Percentiles rank a stretch among this genome's conserved stretches.
Evolutionary conservation across 129 eudicot species (phyloP).

Genomic region (Mikania micrantha): DNA sequence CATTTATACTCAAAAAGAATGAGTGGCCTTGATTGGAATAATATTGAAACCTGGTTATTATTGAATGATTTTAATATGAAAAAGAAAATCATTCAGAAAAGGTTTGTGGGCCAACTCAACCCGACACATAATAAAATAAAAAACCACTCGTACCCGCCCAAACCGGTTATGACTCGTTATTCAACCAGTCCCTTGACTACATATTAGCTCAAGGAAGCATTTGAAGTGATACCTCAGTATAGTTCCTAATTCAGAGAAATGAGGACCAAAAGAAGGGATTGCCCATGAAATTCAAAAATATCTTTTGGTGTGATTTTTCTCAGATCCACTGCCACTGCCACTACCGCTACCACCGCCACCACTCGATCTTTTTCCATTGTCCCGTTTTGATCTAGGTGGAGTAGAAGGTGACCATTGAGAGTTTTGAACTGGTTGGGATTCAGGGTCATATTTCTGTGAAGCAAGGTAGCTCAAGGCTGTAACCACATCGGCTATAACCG

Average conservation of each 20-base stretch:
- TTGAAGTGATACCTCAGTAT: slow-evolving; percentile 19
- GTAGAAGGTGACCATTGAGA: slow-evolving; percentile 43
- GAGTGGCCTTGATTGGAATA: no score
- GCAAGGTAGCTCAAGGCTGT: slow-evolving; percentile 67
- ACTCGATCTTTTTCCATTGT: slow-evolving; percentile 25
- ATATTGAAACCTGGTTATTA: no score
- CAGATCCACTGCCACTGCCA: slow-evolving; percentile 36
- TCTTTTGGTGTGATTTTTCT: slow-evolving; percentile 32
- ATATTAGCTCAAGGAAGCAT: slow-evolving; percentile 4
- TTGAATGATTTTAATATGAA: no score
- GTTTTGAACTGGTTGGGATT: slow-evolving; percentile 33
- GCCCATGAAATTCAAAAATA: slow-evolving; percentile 1
- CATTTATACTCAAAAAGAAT: no score
- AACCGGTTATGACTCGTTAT: no score
- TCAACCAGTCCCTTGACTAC: neutral
- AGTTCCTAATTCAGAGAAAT: neutral
- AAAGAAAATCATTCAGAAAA: no score
- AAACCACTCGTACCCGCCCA: no score
- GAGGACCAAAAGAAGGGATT: slow-evolving; percentile 3
- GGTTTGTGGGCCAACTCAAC: no score
- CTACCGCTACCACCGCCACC: slow-evolving; percentile 24
- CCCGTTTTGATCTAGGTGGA: slow-evolving; percentile 55
- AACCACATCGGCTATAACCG: slow-evolving; percentile 64
- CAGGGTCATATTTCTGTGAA: slow-evolving; percentile 50
- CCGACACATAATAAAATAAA: no score